Evolutionary conservation across 1,284 basidiomycete species (phyloP), one percentile per base, ranked within the genome.

Genomic region (Ganoderma boninense): DNA sequence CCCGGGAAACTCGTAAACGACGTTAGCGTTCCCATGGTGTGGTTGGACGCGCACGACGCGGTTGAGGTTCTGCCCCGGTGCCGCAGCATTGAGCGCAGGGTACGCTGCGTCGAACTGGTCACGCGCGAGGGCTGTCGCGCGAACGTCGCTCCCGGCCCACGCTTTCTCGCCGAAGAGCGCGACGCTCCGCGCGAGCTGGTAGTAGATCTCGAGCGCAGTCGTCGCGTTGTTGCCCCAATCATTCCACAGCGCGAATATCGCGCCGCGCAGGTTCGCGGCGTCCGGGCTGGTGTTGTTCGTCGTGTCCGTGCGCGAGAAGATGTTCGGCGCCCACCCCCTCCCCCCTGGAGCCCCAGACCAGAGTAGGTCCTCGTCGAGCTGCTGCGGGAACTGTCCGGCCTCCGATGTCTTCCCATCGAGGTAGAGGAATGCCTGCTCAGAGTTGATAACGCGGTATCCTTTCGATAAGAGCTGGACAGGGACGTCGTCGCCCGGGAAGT

Each of bases 361-460:
- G 35, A 80, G 73, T n/a, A 77, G 73, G 57, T 76, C 77, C 65
- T 78, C 74, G 70, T 75, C 68, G 38, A 80, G 74, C 69, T 73
- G 64, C 67, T 78, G 76, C 18, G 79, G 79, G 67, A 77, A 79
- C 67, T 77, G 73, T 7, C 68, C 71, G 65, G 65, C 74, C 23
- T 76, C 75, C 14, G 77, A 77, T 23, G 76, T 77, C 73, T 83
- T 82, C 56, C 79, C 79, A 49, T 81, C 81, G 61, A 81, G 77
- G 69, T 82, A 80, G 52, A 78, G 76, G 73, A 82, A 81, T 13
- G 46, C 63, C 64, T 81, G 81, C 68, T 82, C 80, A 10, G 77
- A 79, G 69, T 79, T 79, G 69, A 79, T 79, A 62, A 79, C 69
- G 70, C 75, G 72, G 75, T 82, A 79, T 67, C 78, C 78, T 20